These are phyloP conservation scores for Melaleuca quinquenervia DNA, from an alignment of 345 rosid species.

Conservation along the genomic window DNA sequence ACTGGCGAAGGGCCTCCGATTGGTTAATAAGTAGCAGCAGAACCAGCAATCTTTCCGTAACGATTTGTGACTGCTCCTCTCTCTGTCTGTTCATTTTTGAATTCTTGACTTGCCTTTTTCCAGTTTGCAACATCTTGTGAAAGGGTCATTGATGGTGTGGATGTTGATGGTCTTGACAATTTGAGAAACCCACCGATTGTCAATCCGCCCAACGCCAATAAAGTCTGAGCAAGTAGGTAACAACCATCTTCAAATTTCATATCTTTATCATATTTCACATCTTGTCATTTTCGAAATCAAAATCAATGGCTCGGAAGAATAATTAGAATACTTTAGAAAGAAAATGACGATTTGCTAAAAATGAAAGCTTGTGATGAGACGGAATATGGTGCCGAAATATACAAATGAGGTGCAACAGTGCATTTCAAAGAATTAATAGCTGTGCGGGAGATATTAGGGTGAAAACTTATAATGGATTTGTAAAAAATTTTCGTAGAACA, in stretches of 20 bases:
- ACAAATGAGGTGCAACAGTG: background rate
- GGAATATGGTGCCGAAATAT: background rate
- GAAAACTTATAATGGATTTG: background rate
- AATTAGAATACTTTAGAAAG: background rate
- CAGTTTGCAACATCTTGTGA: background rate
- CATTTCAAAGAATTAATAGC: background rate
- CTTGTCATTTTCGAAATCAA: background rate
- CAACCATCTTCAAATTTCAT: background rate
- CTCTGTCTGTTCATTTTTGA: background rate
- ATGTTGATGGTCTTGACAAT: background rate
- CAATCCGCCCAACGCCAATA: background rate
- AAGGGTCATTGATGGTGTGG: background rate
- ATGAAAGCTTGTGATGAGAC: background rate
- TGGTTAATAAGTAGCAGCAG: background rate
- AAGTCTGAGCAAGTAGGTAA: background rate
- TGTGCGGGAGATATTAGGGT: background rate
- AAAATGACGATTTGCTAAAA: background rate
- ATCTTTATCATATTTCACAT: background rate
- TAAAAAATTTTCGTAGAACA: background rate
- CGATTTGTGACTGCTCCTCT: background rate
- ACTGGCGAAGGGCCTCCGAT: background rate
- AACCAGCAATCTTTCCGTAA: background rate
- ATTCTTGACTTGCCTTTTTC: background rate
- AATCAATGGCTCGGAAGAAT: accelerated
- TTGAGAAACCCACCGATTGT: background rate